These are phyloP conservation scores for Biancaea sappan DNA, from an alignment of 306 rosid species.

Conservation along the genomic window DNA sequence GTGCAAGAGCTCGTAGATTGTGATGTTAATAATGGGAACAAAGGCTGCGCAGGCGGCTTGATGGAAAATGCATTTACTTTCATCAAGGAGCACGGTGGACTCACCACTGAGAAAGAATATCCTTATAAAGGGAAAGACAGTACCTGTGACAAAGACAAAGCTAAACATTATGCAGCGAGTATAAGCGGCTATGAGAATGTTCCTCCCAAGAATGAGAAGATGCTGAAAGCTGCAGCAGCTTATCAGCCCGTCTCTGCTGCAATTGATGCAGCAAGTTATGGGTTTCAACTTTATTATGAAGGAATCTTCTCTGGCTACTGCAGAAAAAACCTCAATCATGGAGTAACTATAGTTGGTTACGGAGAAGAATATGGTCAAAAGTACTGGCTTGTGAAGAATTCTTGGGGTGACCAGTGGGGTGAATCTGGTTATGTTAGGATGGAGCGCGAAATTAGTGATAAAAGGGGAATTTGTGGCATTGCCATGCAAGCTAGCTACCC, in stretches of 20 bases:
- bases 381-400: slow-evolving; percentile 78
- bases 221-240: slow-evolving; percentile 62
- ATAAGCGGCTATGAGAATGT: slow-evolving; percentile 59
- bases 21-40: slow-evolving; percentile 46
- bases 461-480: slow-evolving; percentile 67
- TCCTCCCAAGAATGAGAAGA: slow-evolving; percentile 53
- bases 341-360: slow-evolving; percentile 68
- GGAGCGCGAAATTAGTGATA: slow-evolving; percentile 32
- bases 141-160: slow-evolving; percentile 41
- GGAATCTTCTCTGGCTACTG: slow-evolving; percentile 61
- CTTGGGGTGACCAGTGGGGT: slow-evolving; percentile 76
- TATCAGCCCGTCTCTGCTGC: slow-evolving; percentile 73
- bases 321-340: slow-evolving; percentile 68
- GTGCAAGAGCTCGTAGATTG: slow-evolving; percentile 79
- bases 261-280: slow-evolving; percentile 55
- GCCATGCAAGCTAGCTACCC: slow-evolving; percentile 76
- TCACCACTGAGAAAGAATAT: slow-evolving; percentile 51
- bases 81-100: slow-evolving; percentile 47
- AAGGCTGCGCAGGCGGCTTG: slow-evolving; percentile 71
- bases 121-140: slow-evolving; percentile 54
- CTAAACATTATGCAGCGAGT: slow-evolving; percentile 26
- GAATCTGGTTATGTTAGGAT: slow-evolving; percentile 68
- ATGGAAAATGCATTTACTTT: slow-evolving; percentile 67
- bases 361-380: slow-evolving; percentile 49
- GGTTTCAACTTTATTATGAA: slow-evolving; percentile 61